These are phyloP conservation scores for Cylindrotheca closterium DNA, from an alignment of 108 stramenopile species.

Conservation along the genomic window DNA sequence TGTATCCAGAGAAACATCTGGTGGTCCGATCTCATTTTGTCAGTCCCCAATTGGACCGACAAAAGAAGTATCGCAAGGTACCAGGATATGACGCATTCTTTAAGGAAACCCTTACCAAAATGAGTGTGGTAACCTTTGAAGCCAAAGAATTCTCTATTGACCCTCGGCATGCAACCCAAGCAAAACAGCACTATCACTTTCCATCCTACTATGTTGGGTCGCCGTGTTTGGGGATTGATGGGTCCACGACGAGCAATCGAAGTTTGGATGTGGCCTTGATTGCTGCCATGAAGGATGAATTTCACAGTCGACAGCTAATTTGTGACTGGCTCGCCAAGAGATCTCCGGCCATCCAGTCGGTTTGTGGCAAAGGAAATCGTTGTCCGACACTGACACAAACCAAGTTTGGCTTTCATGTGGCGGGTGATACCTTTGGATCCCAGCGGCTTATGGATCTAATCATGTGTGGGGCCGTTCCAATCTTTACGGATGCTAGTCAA, in stretches of 20 bases:
- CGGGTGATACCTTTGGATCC: too few relatives aligned
- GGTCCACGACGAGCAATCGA: not conserved
- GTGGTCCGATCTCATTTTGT: slow-evolving; percentile 1
- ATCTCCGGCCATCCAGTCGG: not conserved
- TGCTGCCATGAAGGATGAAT: slow-evolving; percentile 3
- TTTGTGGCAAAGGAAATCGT: not conserved
- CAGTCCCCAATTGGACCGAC: not conserved
- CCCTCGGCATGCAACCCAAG: not conserved
- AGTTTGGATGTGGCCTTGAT: slow-evolving; percentile 11
- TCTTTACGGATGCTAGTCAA: not conserved
- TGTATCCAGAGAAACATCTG: not conserved
- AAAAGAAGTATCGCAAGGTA: too few relatives aligned
- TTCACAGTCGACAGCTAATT: not conserved
- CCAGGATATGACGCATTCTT: too few relatives aligned
- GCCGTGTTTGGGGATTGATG: not conserved
- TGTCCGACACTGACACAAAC: not conserved
- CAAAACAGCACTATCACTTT: not conserved
- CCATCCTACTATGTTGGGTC: not conserved
- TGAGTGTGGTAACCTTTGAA: slow-evolving; percentile 9
- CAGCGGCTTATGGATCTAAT: not conserved
- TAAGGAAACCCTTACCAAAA: not conserved
- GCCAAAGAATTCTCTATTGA: not conserved
- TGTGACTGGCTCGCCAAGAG: slow-evolving; percentile 8
- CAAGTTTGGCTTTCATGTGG: not conserved
- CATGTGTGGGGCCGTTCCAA: not conserved